phyloP scores from a whole-genome alignment of 2,329 filamentous ascomycete genomes.

The Penicillium oxalicum region DNA sequence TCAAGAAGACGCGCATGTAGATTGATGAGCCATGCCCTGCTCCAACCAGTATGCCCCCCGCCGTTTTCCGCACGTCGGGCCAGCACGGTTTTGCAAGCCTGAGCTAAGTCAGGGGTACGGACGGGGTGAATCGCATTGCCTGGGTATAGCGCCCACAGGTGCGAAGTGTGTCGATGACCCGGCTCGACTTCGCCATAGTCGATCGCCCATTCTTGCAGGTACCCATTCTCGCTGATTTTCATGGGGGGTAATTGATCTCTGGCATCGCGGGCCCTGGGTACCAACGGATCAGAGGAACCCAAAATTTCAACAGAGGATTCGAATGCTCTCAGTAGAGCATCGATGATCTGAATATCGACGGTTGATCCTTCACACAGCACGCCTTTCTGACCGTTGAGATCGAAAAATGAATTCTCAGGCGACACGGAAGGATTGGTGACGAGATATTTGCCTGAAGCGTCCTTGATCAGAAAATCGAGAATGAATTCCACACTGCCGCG shows the following conservation, averaged over 20 bases:
- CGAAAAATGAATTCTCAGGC: slow-evolving; percentile 27
- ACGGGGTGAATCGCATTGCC: slow-evolving; percentile 36
- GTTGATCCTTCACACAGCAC: slow-evolving; percentile 38
- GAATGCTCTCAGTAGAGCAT: slow-evolving; percentile 35
- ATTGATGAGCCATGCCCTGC: slow-evolving; percentile 47
- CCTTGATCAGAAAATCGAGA: slow-evolving; percentile 25
- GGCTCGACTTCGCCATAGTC: slow-evolving; percentile 40
- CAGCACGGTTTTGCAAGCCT: slow-evolving; percentile 24
- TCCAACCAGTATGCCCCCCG: slow-evolving; percentile 50
- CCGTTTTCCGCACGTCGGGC: slow-evolving; percentile 32
- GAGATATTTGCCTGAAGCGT: slow-evolving; percentile 17
- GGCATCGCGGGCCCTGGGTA: slow-evolving; percentile 7
- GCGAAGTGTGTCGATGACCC: slow-evolving; percentile 48
- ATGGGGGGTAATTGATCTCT: slow-evolving; percentile 18
- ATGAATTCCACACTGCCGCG: slow-evolving; percentile 28
- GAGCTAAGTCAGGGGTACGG: slow-evolving; percentile 28
- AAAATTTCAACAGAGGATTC: slow-evolving; percentile 13
- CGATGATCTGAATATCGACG: slow-evolving; percentile 45
- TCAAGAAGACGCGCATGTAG: slow-evolving; percentile 45
- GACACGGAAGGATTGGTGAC: slow-evolving; percentile 26
- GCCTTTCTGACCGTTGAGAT: slow-evolving; percentile 17
- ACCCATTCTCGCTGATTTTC: slow-evolving; percentile 19
- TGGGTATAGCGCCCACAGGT: slow-evolving; percentile 47
- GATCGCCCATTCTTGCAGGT: slow-evolving; percentile 29
- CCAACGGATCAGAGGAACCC: slow-evolving; percentile 12